These are phyloP conservation scores for Aristolochia californica DNA, from an alignment of 164 flowering plant species.

Conservation along the genomic window DNA sequence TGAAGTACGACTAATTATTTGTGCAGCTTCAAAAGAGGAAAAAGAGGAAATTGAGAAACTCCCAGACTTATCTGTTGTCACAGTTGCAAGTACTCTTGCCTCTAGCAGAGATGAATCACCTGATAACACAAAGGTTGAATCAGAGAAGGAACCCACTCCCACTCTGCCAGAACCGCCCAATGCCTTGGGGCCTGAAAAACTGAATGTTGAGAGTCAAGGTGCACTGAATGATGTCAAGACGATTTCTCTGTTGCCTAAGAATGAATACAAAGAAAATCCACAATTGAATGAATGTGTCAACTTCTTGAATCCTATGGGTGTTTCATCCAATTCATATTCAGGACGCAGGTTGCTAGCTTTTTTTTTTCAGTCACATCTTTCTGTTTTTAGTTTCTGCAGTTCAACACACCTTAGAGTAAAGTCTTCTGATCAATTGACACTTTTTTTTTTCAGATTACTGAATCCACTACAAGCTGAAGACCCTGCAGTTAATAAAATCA, in stretches of 20 bases:
- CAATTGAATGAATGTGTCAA: slow-evolving; percentile 2
- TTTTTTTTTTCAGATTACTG: slow-evolving; percentile 11
- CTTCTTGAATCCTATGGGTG: background rate
- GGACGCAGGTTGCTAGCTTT: slow-evolving; percentile 11
- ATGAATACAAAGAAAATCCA: slow-evolving; percentile 6
- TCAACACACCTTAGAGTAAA: background rate
- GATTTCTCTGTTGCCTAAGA: slow-evolving; percentile 7
- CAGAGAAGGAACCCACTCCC: background rate
- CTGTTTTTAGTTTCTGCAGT: too few species aligned
- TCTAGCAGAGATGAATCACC: slow-evolving; percentile 10
- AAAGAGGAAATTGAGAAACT: slow-evolving; percentile 6
- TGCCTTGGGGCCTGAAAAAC: background rate
- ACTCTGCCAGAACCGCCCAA: too few species aligned
- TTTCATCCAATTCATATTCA: slow-evolving; percentile 9
- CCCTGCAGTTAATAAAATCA: slow-evolving; percentile 13
- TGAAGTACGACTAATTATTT: too few species aligned
- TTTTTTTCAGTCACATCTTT: background rate
- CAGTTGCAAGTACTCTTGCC: slow-evolving; percentile 12
- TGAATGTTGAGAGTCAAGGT: slow-evolving; percentile 5
- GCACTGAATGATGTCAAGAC: slow-evolving; percentile 10
- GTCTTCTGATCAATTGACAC: too few species aligned
- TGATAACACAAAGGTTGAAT: slow-evolving; percentile 10
- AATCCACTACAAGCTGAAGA: slow-evolving; percentile 12
- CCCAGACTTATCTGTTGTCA: slow-evolving; percentile 3
- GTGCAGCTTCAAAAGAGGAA: too few species aligned